Conservation (phyloP, 2,329 filamentous ascomycete genomes). For the Coleophoma cylindrospora region DNA sequence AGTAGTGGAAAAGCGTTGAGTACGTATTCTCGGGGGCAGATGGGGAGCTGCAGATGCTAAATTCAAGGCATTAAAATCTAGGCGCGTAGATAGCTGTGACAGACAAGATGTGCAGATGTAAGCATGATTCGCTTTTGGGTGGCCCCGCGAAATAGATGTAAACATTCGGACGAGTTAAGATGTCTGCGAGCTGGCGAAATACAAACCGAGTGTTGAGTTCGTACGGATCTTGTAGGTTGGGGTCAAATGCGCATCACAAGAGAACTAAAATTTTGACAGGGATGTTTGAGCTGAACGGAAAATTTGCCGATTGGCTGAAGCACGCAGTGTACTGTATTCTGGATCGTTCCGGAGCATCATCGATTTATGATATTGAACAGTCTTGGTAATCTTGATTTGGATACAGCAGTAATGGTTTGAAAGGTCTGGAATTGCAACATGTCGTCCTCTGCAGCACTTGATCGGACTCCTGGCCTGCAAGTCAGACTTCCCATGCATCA, state of each 20-base stretch:
- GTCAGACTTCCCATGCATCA: not conserved
- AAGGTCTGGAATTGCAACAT: not conserved
- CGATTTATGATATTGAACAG: no score
- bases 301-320: not conserved
- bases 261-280: no score
- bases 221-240: no score
- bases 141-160: conserved; percentile 15
- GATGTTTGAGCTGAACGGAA: not conserved
- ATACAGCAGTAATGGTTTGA: not conserved
- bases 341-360: no score
- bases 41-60: no score
- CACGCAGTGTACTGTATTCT: not conserved
- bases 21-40: no score
- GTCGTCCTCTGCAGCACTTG: not conserved
- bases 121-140: conserved; percentile 9
- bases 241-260: no score
- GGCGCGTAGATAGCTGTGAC: conserved; percentile 6
- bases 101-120: conserved; percentile 20
- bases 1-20: not conserved
- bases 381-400: no score
- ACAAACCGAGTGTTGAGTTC: not conserved
- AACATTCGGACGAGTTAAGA: conserved; percentile 12
- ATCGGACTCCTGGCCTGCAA: conserved; percentile 3
- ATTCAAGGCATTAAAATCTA: conserved; percentile 2
- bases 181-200: not conserved